These are phyloP conservation scores for Kluyveromyces siamensis DNA, from an alignment of 805 yeast species.

Conservation along the genomic window DNA sequence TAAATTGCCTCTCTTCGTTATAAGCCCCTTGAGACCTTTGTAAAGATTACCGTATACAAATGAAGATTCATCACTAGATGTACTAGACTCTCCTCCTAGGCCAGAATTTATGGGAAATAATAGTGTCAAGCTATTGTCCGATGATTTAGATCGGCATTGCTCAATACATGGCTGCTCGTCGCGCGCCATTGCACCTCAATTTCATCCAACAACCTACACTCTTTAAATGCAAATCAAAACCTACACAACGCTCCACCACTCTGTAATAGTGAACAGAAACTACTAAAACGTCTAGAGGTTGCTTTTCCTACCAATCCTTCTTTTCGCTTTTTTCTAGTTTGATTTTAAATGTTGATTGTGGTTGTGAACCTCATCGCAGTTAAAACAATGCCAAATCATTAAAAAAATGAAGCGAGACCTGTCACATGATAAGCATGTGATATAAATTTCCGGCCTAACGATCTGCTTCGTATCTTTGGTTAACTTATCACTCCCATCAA, in stretches of 20 bases:
- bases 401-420: too few relatives aligned
- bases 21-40: slow-evolving; percentile 1
- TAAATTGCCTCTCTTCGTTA: neutral
- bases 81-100: neutral
- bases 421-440: neutral
- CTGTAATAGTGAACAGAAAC: too few relatives aligned
- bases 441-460: too few relatives aligned
- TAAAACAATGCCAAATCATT: neutral
- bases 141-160: neutral
- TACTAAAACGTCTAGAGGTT: neutral
- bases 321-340: neutral
- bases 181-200: neutral
- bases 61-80: neutral
- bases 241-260: neutral
- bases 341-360: neutral
- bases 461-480: too few relatives aligned
- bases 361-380: neutral
- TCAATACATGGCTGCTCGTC: neutral
- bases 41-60: neutral
- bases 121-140: neutral
- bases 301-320: neutral
- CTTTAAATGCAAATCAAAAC: neutral
- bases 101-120: neutral
- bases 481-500: too few relatives aligned
- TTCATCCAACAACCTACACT: neutral